These are phyloP conservation scores for Fusarium sp. DNA, from an alignment of 2,329 filamentous ascomycete genomes.

Conservation along the genomic window DNA sequence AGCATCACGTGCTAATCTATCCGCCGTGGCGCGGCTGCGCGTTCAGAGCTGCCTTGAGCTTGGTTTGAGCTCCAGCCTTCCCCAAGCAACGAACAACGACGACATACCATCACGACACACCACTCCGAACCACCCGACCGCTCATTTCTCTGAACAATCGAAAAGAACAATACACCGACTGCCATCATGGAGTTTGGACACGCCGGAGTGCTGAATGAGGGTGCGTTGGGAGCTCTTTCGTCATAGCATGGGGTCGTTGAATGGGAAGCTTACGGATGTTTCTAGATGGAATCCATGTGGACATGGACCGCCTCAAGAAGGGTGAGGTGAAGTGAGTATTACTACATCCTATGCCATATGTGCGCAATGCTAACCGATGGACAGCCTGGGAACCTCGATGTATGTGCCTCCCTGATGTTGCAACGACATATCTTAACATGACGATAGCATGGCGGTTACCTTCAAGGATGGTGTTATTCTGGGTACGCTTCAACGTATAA, in stretches of 20 bases:
- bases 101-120: conserved; percentile 41
- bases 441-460: conserved; percentile 91
- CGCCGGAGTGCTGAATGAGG: conserved; percentile 73
- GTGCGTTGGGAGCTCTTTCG: conserved; percentile 54
- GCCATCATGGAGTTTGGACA: conserved; percentile 71
- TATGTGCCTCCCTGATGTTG: conserved; percentile 60
- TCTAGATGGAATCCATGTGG: conserved; percentile 97
- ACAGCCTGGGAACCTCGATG: conserved; percentile 96
- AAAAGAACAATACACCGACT: not conserved
- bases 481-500: conserved; percentile 58
- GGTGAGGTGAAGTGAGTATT: conserved; percentile 94
- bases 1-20: conserved; percentile 15
- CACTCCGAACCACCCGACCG: conserved; percentile 16
- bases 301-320: conserved; percentile 99
- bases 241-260: conserved; percentile 33
- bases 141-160: not conserved
- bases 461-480: conserved; percentile 99
- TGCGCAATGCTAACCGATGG: conserved; percentile 47
- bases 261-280: conserved; percentile 38
- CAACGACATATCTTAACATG: conserved; percentile 42
- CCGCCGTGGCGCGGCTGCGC: conserved; percentile 51
- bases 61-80: conserved; percentile 53
- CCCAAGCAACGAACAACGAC: conserved; percentile 41
- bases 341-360: not conserved
- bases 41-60: conserved; percentile 63